These are phyloP conservation scores for Phytomonas sp. DNA, from an alignment of 208 protist species.

Conservation along the genomic window DNA sequence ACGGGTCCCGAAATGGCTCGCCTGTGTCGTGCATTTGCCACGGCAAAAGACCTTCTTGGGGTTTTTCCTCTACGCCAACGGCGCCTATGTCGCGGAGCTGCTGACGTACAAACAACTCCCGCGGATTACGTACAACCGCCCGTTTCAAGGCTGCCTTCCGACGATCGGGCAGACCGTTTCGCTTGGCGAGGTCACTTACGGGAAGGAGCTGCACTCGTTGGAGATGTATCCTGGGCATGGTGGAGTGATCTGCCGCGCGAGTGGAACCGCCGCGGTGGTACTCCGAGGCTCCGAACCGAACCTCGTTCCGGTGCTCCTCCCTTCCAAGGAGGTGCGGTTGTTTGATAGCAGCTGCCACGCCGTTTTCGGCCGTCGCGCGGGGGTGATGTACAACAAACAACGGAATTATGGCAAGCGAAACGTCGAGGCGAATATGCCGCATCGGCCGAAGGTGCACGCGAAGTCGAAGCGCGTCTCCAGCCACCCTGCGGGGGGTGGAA, in stretches of 20 bases:
- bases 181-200: slow-evolving; percentile 85
- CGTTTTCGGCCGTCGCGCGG: slow-evolving; percentile 80
- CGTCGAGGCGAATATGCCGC: slow-evolving; percentile 75
- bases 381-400: slow-evolving; percentile 85
- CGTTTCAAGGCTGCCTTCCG: slow-evolving; percentile 76
- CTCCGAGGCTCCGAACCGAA: slow-evolving; percentile 83
- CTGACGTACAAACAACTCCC: slow-evolving; percentile 91
- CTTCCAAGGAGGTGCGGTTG: slow-evolving; percentile 89
- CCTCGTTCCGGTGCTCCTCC: slow-evolving; percentile 80
- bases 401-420: slow-evolving; percentile 68
- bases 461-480: slow-evolving; percentile 83
- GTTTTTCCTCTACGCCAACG: slow-evolving; percentile 90
- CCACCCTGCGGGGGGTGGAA: slow-evolving; percentile 85
- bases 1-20: slow-evolving; percentile 87
- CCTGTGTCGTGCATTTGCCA: slow-evolving; percentile 75
- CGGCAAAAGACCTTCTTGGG: slow-evolving; percentile 77
- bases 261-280: slow-evolving; percentile 79
- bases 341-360: slow-evolving; percentile 83
- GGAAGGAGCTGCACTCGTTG: slow-evolving; percentile 86
- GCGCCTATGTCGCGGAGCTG: slow-evolving; percentile 86
- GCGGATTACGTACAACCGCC: slow-evolving; percentile 84
- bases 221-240: slow-evolving; percentile 90
- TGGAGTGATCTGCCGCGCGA: slow-evolving; percentile 72
- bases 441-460: slow-evolving; percentile 74
- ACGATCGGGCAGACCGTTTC: slow-evolving; percentile 87